Percentiles rank a stretch among this genome's conserved stretches.
Conservation (phyloP, 2,329 filamentous ascomycete genomes). For the Aureobasidium subglaciale region DNA sequence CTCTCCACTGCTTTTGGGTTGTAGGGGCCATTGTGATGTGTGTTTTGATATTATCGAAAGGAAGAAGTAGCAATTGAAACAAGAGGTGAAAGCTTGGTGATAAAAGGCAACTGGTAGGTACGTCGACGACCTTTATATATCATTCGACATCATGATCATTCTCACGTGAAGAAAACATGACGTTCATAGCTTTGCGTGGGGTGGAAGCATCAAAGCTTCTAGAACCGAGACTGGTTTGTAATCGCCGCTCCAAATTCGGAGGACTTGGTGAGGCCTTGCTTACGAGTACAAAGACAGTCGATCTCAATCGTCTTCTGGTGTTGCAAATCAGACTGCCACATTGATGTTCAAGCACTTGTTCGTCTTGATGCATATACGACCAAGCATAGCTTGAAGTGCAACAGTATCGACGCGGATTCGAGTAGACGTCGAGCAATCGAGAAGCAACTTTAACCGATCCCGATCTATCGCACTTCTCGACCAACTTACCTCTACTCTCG, state of each 20-base stretch:
- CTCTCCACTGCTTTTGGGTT: constrained; percentile 51
- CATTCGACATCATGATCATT: neutral
- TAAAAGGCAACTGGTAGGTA: neutral
- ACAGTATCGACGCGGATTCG: neutral
- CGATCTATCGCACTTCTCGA: neutral
- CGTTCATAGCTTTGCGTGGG: constrained; percentile 8
- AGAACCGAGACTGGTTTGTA: constrained; percentile 12
- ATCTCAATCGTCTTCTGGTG: neutral
- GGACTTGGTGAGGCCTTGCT: constrained; percentile 3
- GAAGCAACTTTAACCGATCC: neutral
- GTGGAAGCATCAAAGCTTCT: constrained; percentile 11
- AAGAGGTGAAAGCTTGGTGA: neutral
- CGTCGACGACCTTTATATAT: neutral
- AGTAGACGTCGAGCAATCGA: neutral
- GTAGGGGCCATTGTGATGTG: constrained; percentile 32
- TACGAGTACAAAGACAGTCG: neutral
- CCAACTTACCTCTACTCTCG: no score
- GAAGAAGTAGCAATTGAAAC: neutral
- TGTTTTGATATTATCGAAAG: neutral
- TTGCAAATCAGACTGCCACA: neutral
- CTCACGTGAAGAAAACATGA: constrained; percentile 10
- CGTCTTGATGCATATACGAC: neutral
- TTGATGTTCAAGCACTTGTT: neutral
- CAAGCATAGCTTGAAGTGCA: neutral
- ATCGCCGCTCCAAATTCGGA: constrained; percentile 12